Evolutionary conservation across 768 basidiomycete species (phyloP).

Genomic region (Russula abietina): DNA sequence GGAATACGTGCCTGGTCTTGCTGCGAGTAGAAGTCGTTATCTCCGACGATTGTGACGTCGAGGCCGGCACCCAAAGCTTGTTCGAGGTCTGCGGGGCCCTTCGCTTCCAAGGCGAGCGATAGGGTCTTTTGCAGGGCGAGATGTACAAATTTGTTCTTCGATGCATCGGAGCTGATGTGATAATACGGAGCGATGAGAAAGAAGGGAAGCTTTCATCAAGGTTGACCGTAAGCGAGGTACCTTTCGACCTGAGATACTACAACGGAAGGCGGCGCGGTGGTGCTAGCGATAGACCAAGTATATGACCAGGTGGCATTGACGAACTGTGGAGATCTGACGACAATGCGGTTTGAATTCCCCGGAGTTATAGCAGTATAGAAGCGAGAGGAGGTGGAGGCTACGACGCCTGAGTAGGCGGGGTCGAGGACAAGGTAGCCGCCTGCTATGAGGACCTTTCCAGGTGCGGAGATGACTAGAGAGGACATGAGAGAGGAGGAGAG

Average conservation of each 20-base stretch:
- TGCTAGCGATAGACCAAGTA: slow-evolving; percentile 39
- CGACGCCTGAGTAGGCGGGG: slow-evolving; percentile 74
- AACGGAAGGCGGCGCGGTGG: slow-evolving; percentile 19
- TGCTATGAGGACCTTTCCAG: slow-evolving; percentile 92
- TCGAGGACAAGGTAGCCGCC: slow-evolving; percentile 98
- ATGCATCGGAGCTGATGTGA: slow-evolving; percentile 19
- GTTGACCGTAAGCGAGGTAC: slow-evolving; percentile 1
- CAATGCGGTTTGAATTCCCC: slow-evolving; percentile 41
- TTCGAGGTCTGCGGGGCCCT: slow-evolving; percentile 39
- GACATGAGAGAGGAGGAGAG: slow-evolving; percentile 27
- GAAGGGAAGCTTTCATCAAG: background rate
- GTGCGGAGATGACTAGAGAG: slow-evolving; percentile 73
- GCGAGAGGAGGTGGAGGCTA: slow-evolving; percentile 87
- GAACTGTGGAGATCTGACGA: slow-evolving; percentile 90
- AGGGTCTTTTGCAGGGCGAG: slow-evolving; percentile 79
- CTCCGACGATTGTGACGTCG: slow-evolving; percentile 79
- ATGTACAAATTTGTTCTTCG: slow-evolving; percentile 87
- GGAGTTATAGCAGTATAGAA: slow-evolving; percentile 78
- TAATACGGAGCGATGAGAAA: background rate
- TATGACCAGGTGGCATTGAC: slow-evolving; percentile 74
- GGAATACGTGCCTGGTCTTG: slow-evolving; percentile 57
- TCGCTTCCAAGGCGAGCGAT: slow-evolving; percentile 56
- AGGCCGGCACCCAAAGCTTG: slow-evolving; percentile 48
- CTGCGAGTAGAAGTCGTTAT: slow-evolving; percentile 98
- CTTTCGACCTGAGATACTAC: slow-evolving; percentile 29